phyloP scores from a whole-genome alignment of 75 land plant genomes.

The Selaginella moellendorffii region DNA sequence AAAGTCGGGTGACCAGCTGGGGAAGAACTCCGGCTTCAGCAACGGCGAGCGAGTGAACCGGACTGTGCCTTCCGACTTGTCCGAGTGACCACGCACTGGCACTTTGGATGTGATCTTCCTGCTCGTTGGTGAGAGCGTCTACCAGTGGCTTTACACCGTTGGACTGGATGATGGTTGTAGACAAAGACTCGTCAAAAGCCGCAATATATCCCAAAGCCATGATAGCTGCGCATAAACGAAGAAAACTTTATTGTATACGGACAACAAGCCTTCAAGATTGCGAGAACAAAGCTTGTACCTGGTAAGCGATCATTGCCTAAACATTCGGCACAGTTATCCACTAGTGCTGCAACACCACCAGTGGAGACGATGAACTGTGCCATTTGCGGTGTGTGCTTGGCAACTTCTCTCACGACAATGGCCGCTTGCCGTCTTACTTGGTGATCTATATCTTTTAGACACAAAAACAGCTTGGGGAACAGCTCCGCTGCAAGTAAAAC shows the following conservation, averaged over 20 bases:
- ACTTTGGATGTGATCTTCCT: constrained; percentile 7
- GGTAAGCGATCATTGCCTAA: neutral
- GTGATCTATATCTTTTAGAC: neutral
- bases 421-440: neutral
- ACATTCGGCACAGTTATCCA: neutral
- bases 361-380: neutral
- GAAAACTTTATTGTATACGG: neutral
- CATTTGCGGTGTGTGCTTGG: neutral
- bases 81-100: constrained; percentile 9
- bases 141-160: neutral
- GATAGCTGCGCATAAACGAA: neutral
- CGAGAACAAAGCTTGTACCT: too few relatives aligned
- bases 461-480: neutral
- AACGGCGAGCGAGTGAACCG: neutral
- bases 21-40: constrained; percentile 10
- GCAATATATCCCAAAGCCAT: constrained; percentile 9
- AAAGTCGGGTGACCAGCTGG: neutral
- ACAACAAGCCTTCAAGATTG: neutral
- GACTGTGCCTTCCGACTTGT: constrained; percentile 8
- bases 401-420: neutral
- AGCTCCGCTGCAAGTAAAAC: neutral
- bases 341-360: neutral
- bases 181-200: neutral
- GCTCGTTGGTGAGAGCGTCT: constrained; percentile 1
- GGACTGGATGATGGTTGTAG: neutral